phyloP scores from a whole-genome alignment of 495 filamentous ascomycete species.

The Talaromyces ruber region DNA sequence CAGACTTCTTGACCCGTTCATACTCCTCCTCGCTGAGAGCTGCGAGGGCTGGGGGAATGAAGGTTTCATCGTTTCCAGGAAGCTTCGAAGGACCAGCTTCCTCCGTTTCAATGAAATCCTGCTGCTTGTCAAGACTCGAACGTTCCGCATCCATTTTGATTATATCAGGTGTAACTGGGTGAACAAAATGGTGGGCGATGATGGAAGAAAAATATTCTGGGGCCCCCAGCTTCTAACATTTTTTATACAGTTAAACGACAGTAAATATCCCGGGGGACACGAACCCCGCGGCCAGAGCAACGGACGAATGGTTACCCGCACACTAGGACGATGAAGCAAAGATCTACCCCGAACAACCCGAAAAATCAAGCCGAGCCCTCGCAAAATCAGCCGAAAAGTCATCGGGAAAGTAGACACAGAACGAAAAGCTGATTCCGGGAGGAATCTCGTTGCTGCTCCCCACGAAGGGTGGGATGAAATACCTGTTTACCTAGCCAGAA shows the following conservation, averaged over 20 bases:
- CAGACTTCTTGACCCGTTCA: constrained; percentile 8
- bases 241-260: background rate
- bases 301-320: background rate
- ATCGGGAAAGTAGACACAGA: background rate
- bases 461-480: background rate
- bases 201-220: background rate
- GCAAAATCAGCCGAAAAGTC: background rate
- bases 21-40: constrained; percentile 12
- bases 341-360: background rate
- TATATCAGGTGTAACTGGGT: background rate
- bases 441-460: background rate
- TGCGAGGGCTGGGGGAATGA: constrained; percentile 13
- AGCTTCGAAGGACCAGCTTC: background rate
- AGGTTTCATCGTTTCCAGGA: background rate
- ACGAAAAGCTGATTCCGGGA: background rate
- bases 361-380: background rate
- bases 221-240: background rate
- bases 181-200: background rate
- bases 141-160: background rate
- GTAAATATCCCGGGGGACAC: background rate
- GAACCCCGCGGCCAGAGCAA: background rate
- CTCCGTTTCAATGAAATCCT: background rate
- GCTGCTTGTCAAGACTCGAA: background rate
- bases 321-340: background rate
- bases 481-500: background rate